Percentiles rank a stretch among this genome's conserved stretches.
phyloP scores from a whole-genome alignment of 495 filamentous ascomycete genomes.

The Tuber umbilicatum region DNA sequence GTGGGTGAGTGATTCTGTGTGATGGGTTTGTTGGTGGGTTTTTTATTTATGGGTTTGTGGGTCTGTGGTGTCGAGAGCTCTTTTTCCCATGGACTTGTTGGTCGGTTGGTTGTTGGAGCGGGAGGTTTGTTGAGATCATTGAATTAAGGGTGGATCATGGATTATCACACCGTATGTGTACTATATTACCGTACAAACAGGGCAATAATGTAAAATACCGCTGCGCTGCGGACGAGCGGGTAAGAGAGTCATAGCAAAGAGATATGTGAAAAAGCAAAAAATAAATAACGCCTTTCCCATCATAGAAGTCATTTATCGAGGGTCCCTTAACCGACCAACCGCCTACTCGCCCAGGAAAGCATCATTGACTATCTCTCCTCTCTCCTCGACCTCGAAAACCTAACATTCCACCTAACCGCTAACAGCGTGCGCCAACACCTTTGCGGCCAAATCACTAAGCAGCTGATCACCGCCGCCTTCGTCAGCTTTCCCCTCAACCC shows the following conservation, averaged over 20 bases:
- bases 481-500: slow-evolving; percentile 31
- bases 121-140: not conserved
- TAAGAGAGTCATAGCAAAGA: not conserved
- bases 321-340: not conserved
- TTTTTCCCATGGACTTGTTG: too few species aligned
- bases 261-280: not conserved
- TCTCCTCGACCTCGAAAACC: slow-evolving; percentile 1
- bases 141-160: not conserved
- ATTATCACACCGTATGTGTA: not conserved
- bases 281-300: not conserved
- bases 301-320: not conserved
- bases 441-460: slow-evolving; percentile 37
- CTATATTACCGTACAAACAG: not conserved
- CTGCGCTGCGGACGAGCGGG: not conserved
- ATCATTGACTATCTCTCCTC: not conserved
- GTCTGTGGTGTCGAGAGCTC: too few species aligned
- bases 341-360: not conserved
- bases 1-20: too few species aligned
- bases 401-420: slow-evolving; percentile 18
- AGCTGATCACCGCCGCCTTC: slow-evolving; percentile 24
- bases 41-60: too few species aligned
- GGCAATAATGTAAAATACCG: not conserved
- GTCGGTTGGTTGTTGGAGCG: too few species aligned
- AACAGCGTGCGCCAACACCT: slow-evolving; percentile 40
- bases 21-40: too few species aligned